Percentiles rank a stretch among this genome's conserved stretches.
Conservation (phyloP, 139 green algal species). For the Coccomyxa sp. region DNA sequence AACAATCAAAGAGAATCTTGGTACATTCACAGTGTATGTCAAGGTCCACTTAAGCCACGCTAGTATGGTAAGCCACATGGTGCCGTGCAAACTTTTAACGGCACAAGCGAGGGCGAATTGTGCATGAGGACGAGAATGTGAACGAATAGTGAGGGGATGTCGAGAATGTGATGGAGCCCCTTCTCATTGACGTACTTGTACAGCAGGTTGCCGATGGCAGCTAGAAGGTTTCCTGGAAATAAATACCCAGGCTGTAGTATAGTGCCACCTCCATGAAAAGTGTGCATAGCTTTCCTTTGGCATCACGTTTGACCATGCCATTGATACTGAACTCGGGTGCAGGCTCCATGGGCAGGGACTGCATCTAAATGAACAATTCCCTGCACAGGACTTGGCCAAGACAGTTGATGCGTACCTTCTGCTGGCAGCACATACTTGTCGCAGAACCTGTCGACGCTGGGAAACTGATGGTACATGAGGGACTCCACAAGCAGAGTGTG, state of each 20-base stretch:
- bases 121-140: not conserved
- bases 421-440: not conserved
- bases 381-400: not conserved
- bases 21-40: not conserved
- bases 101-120: not conserved
- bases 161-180: not conserved
- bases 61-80: not conserved
- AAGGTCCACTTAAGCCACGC: no score
- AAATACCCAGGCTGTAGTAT: not conserved
- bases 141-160: not conserved
- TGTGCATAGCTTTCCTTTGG: not conserved
- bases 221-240: not conserved
- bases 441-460: not conserved
- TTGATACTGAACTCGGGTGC: not conserved
- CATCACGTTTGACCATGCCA: not conserved
- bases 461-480: not conserved
- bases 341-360: no score
- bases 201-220: not conserved
- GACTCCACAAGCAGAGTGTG: not conserved
- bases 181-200: not conserved
- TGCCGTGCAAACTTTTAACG: not conserved
- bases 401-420: not conserved
- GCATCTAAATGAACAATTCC: not conserved
- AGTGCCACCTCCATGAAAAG: not conserved
- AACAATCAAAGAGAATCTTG: not conserved